These are phyloP conservation scores for Acanthamoeba lenticulata DNA, from an alignment of 208 protist genomes.

Conservation along the genomic window DNA sequence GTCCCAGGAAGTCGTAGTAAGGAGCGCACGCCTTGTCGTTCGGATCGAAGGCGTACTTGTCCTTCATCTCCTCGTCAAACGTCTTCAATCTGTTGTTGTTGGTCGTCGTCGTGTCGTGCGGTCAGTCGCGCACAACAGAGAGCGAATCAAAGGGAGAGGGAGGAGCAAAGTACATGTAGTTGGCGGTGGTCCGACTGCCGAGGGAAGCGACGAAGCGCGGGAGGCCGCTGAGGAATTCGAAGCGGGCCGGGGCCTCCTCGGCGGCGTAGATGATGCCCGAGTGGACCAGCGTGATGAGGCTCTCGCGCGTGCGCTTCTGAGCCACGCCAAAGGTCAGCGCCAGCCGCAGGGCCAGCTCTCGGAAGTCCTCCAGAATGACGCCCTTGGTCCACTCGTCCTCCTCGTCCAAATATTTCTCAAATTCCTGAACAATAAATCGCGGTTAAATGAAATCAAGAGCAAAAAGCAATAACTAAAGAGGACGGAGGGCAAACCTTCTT, in stretches of 20 bases:
- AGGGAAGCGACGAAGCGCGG: slow-evolving; percentile 44
- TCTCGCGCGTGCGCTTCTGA: background rate
- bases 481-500: slow-evolving; percentile 43
- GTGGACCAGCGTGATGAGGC: slow-evolving; percentile 30
- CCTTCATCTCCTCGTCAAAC: slow-evolving; percentile 21
- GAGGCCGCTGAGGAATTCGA: slow-evolving; percentile 24
- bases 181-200: slow-evolving; percentile 37
- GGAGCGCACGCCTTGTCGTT: slow-evolving; percentile 18
- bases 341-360: slow-evolving; percentile 23
- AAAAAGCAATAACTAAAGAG: too few relatives aligned
- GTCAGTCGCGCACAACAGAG: background rate
- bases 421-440: background rate
- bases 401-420: slow-evolving; percentile 14
- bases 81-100: slow-evolving; percentile 29
- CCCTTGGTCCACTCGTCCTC: background rate
- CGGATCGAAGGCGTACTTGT: slow-evolving; percentile 2
- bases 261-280: slow-evolving; percentile 60
- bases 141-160: background rate
- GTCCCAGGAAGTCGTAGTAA: slow-evolving; percentile 19
- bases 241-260: slow-evolving; percentile 14
- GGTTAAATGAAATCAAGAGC: too few relatives aligned
- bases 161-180: slow-evolving; percentile 24
- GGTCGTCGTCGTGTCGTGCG: background rate
- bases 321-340: slow-evolving; percentile 43
- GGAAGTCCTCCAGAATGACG: slow-evolving; percentile 48